A percentile compares a stretch with the other conserved stretches of the same genome.
Conservation (phyloP, 2,329 filamentous ascomycete species). For the Colletotrichum spaethianum region DNA sequence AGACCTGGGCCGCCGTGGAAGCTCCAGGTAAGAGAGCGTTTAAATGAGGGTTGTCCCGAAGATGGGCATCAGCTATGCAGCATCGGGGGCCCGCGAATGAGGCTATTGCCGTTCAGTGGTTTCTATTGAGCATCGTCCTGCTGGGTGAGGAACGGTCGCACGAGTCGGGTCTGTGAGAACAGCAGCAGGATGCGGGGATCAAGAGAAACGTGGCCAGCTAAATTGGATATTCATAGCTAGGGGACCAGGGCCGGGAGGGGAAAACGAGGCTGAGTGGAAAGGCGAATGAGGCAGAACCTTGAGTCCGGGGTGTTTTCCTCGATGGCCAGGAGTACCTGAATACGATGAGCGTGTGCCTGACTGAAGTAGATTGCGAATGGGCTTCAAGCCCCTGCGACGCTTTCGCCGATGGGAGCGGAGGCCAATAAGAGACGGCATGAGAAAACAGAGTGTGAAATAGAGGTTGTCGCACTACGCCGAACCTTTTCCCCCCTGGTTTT, state of each 20-base stretch:
- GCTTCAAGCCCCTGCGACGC: constrained; percentile 16
- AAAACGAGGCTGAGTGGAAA: constrained; percentile 35
- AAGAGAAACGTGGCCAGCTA: constrained; percentile 18
- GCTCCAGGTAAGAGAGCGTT: neutral
- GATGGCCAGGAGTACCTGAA: constrained; percentile 17
- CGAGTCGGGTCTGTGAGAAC: neutral
- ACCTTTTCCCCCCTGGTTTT: constrained; percentile 13
- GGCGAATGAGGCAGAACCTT: constrained; percentile 27
- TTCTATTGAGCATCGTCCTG: neutral
- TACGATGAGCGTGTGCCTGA: constrained; percentile 22
- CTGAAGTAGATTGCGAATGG: constrained; percentile 29
- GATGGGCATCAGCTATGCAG: neutral
- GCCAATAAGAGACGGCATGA: constrained; percentile 14
- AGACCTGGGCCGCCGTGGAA: constrained; percentile 26
- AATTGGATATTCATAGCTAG: neutral
- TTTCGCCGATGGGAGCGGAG: constrained; percentile 4
- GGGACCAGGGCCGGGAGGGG: constrained; percentile 21
- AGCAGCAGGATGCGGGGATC: constrained; percentile 2
- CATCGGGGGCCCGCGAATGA: neutral
- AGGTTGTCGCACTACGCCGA: constrained; percentile 17
- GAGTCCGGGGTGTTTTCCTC: constrained; percentile 7
- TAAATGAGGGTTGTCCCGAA: constrained; percentile 4
- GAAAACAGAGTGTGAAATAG: constrained; percentile 21
- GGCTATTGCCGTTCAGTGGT: neutral
- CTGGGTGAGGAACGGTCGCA: neutral